Evolutionary conservation across 192 early-diverging fungal genomes (phyloP).

Genomic region (Coemansia sp.): DNA sequence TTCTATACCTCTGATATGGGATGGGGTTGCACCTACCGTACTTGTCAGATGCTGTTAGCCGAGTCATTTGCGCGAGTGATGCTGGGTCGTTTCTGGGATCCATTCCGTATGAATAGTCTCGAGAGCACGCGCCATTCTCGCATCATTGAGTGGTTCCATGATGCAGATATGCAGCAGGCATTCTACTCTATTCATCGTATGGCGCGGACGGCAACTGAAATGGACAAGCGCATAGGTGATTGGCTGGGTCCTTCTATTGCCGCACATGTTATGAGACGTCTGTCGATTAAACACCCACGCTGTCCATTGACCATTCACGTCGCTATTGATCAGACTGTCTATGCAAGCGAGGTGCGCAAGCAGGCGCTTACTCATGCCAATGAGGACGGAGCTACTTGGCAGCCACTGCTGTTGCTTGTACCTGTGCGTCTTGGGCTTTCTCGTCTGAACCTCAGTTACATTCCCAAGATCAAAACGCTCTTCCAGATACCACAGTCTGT

Average conservation of each 20-base stretch:
- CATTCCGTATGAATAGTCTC: slow-evolving; percentile 36
- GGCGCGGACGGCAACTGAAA: slow-evolving; percentile 50
- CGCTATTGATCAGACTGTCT: slow-evolving; percentile 53
- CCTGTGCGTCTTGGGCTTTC: slow-evolving; percentile 55
- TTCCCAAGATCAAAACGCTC: slow-evolving; percentile 50
- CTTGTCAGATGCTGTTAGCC: slow-evolving; percentile 57
- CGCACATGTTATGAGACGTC: slow-evolving; percentile 54
- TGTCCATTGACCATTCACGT: slow-evolving; percentile 54
- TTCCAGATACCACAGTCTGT: slow-evolving; percentile 55
- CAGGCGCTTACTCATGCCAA: slow-evolving; percentile 33
- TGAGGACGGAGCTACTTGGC: slow-evolving; percentile 16
- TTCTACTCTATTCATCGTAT: slow-evolving; percentile 55
- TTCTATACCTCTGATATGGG: slow-evolving; percentile 59
- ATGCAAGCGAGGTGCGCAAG: slow-evolving; percentile 48
- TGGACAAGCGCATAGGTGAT: slow-evolving; percentile 56
- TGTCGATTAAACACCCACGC: slow-evolving; percentile 40
- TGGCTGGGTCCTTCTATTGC: slow-evolving; percentile 57
- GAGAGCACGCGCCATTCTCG: slow-evolving; percentile 40
- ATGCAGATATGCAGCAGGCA: slow-evolving; percentile 34
- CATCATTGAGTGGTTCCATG: slow-evolving; percentile 54
- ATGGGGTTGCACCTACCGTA: slow-evolving; percentile 57
- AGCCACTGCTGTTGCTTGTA: slow-evolving; percentile 47
- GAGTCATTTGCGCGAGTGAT: slow-evolving; percentile 49
- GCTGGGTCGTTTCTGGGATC: slow-evolving; percentile 51
- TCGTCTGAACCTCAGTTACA: slow-evolving; percentile 44